Evolutionary conservation across 2,329 filamentous ascomycete species (phyloP).

Genomic region (Periglandula ipomoeae): DNA sequence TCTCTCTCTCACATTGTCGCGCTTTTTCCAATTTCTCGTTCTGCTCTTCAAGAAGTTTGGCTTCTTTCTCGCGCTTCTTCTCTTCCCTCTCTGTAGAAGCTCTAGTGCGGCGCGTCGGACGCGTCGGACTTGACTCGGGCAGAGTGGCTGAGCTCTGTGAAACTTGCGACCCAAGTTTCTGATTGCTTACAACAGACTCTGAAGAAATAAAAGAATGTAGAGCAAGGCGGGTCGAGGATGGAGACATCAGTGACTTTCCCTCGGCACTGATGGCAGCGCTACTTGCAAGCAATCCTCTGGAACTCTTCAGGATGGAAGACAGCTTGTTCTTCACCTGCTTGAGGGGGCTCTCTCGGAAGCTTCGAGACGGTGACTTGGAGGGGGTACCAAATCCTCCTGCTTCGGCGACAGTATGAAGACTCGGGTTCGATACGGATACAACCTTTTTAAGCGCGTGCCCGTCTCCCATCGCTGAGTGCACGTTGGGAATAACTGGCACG

Average conservation of each 20-base stretch:
- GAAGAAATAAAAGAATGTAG: slow-evolving; percentile 36
- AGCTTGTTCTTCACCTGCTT: slow-evolving; percentile 91
- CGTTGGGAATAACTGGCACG: slow-evolving; percentile 41
- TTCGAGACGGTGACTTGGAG: slow-evolving; percentile 46
- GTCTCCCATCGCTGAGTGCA: slow-evolving; percentile 11
- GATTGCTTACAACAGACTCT: slow-evolving; percentile 32
- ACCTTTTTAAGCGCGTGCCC: slow-evolving; percentile 43
- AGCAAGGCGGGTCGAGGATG: slow-evolving; percentile 38
- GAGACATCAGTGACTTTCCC: slow-evolving; percentile 48
- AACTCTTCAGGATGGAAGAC: slow-evolving; percentile 82
- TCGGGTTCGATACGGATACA: slow-evolving; percentile 49
- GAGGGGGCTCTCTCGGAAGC: slow-evolving; percentile 63
- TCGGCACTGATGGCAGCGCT: slow-evolving; percentile 57
- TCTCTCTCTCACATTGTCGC: slow-evolving; percentile 61
- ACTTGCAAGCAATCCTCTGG: slow-evolving; percentile 76
- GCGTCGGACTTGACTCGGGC: slow-evolving; percentile 30
- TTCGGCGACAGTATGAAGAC: slow-evolving; percentile 39
- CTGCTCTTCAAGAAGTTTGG: slow-evolving; percentile 50
- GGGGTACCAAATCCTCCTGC: slow-evolving; percentile 35
- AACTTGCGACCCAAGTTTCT: slow-evolving; percentile 14
- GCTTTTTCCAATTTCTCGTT: slow-evolving; percentile 56
- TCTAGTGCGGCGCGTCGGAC: slow-evolving; percentile 40
- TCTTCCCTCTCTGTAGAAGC: slow-evolving; percentile 54
- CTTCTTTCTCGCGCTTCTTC: slow-evolving; percentile 58
- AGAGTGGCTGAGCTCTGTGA: slow-evolving; percentile 11